phyloP scores from a whole-genome alignment of 176 grass and related monocot genomes.

The Oropetium thomaeum region DNA sequence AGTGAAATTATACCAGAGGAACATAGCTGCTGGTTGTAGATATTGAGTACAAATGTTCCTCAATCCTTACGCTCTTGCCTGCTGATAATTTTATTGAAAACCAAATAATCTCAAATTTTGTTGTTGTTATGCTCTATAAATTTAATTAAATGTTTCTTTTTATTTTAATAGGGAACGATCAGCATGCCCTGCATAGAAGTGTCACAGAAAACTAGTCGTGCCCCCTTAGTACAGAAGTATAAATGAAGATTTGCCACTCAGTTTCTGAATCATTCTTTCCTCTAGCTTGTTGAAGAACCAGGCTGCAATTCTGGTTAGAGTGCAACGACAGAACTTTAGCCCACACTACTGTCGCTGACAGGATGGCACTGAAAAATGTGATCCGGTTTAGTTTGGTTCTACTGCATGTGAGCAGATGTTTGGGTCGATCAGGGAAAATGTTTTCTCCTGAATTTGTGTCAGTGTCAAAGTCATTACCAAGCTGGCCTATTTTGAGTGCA shows the following conservation, averaged over 20 bases:
- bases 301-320: background rate
- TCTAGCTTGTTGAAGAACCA: constrained; percentile 32
- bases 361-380: constrained; percentile 59
- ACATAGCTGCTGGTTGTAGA: background rate
- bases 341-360: constrained; percentile 20
- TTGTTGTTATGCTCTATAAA: background rate
- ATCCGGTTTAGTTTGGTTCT: constrained; percentile 60
- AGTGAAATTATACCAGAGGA: background rate
- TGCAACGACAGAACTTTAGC: background rate
- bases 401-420: constrained; percentile 53
- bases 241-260: constrained; percentile 15
- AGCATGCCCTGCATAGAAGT: constrained; percentile 40
- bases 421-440: constrained; percentile 59
- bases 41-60: background rate
- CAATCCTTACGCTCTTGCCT: constrained; percentile 8
- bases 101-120: too few species aligned
- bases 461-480: constrained; percentile 50
- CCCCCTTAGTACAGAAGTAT: constrained; percentile 12
- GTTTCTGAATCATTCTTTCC: constrained; percentile 31
- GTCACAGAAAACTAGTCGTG: constrained; percentile 27
- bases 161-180: constrained; percentile 37
- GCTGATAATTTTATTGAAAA: background rate
- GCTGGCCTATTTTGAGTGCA: constrained; percentile 88
- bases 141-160: background rate
- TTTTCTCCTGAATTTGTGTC: constrained; percentile 51